Evolutionary conservation across 345 rosid species (phyloP), one percentile per base, ranked within the genome.

Genomic region (Eucalyptus camaldulensis): DNA sequence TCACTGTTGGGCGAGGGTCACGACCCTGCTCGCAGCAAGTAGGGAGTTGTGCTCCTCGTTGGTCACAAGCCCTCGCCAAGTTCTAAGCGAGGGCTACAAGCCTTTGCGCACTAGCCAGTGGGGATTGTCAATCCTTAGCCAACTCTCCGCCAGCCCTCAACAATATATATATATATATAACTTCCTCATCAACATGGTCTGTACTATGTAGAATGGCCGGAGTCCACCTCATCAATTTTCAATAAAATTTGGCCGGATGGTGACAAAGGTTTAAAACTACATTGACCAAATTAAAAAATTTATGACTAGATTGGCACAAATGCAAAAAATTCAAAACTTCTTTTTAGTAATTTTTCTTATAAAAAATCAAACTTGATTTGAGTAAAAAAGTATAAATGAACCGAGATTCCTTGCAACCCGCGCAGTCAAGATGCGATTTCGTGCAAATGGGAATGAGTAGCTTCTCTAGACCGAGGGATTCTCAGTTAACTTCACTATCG

Each of bases 151-250:
- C 1, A 19, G 1, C 2, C 58, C 58, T 53, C 19, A 53, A 53
- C 25, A 5, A 10, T 9, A 56, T 10, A 22, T 0, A 58, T 25
- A 25, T 5, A 25, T 53, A 7, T 53, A 58, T 25, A 10, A 5
- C 10, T 10, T 58, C 2, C 65, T 10, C 65, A 11, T 58, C n/a
- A 25, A 12, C 2, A 0, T 25, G 7, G 0, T 25, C 1, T 3
- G 0, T 58, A 10, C n/a, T 3, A 58, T 25, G n/a, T 10, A 12
- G 0, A 10, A 25, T 27, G 29, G 0, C 5, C 6, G 7, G 2
- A 10, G 29, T 58, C 65, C 65, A 58, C 6, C 29, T 24, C 27
- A 58, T 10, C 29, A 10, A 58, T 58, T 58, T 58, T 13, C n/a
- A 5, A 24, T 4, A 24, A 58, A 58, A 58, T 22, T 58, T 58